Base-by-base conservation (phyloP, 371 early-diverging fungal genomes). In the Syncephalastrum contaminatum region DNA sequence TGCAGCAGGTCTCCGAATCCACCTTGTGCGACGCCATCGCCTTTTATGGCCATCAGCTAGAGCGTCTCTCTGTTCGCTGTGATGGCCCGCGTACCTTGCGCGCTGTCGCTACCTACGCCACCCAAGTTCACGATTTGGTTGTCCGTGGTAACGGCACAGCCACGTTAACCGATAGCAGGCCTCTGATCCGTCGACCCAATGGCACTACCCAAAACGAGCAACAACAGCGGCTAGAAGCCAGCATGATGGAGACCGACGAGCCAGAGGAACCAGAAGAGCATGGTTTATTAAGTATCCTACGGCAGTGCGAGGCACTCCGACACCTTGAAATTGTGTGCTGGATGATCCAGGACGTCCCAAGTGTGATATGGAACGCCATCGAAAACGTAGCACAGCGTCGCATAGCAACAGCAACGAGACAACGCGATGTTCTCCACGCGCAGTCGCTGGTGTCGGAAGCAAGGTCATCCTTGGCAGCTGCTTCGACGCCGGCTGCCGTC, bases 281-380 rank as follows among this genome's bases (percentile, higher is more conserved):
- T 46, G 58, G 56, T 39, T 47, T 74, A 15, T 47, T 60, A 2
- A 46, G 49, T 45, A 48, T 75, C 4, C 52, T 75, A 12, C 57
- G 56, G 7, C 54, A 58, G 7, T 75, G 75, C 21, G 56, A 54
- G 22, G 46, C 53, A 2, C 42, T 75, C 10, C 54, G 19, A 10
- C 64, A 50, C 18, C 58, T 75, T 2, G 72, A 75, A 51, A 67
- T 75, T 65, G 58, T 60, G 2, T 63, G 67, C 25, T 75, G 75
- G 75, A 62, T 70, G 21, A 44, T 72, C 4, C 63, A 72, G 15
- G 67, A 75, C 58, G 63, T 75, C 0, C 75, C 75, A 3, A 48
- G 47, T 1, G 49, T 69, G 12, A 63, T 75, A 8, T 56, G 72
- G 66, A 45, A 54, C 18, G 53, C 60, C 18, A 45, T 66, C 16